phyloP scores from a whole-genome alignment of 176 grass and related monocot species.

The Phoenix dactylifera region DNA sequence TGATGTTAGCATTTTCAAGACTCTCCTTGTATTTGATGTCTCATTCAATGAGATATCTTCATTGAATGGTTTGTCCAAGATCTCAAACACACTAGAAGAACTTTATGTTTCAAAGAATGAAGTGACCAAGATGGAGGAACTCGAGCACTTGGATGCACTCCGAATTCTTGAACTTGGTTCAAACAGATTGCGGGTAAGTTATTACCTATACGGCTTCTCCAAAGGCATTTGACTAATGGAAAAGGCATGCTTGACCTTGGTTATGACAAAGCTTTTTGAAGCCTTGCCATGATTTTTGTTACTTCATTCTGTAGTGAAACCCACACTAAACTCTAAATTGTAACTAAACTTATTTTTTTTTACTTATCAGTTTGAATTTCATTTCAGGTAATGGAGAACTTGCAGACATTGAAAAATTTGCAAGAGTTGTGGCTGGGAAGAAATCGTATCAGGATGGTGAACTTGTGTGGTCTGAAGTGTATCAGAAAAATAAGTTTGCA shows the following conservation, averaged over 20 bases:
- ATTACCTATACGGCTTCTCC: background rate
- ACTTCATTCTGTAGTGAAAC: no score
- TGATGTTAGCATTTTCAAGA: constrained; percentile 73
- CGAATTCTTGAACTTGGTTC: constrained; percentile 98
- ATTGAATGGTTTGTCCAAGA: constrained; percentile 61
- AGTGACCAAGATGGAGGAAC: constrained; percentile 78
- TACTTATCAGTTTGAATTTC: background rate
- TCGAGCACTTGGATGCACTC: constrained; percentile 63
- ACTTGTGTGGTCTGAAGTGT: constrained; percentile 76
- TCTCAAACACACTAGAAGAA: constrained; percentile 67
- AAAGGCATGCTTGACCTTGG: no score
- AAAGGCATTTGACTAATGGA: background rate
- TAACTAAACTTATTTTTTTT: no score
- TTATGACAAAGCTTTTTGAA: no score
- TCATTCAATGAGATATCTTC: constrained; percentile 96
- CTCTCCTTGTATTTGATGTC: constrained; percentile 83
- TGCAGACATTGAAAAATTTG: constrained; percentile 66
- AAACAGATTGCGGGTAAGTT: constrained; percentile 80
- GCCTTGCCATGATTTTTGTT: no score
- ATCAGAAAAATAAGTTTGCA: constrained; percentile 94
- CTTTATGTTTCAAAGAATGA: constrained; percentile 98
- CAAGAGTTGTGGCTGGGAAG: constrained; percentile 84
- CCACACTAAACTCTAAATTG: no score
- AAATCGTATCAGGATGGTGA: constrained; percentile 70
- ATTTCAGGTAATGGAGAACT: constrained; percentile 85